phyloP scores from a whole-genome alignment of 805 yeast genomes.

The Torulaspora franciscae region DNA sequence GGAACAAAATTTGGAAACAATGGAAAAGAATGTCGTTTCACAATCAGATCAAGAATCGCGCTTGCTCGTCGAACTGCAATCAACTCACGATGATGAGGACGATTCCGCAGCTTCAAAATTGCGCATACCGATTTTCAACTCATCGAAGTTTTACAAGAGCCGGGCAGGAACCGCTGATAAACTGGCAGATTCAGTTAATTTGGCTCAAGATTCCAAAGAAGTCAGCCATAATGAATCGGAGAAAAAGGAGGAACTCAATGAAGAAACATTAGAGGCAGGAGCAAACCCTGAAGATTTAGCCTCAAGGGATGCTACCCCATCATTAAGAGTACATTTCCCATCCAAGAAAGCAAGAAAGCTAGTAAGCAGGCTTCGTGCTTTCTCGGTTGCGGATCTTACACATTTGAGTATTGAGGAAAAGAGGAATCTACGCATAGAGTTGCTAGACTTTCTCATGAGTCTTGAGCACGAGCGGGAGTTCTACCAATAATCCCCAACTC shows the following conservation, averaged over 20 bases:
- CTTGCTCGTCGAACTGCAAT: not conserved
- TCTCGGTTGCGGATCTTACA: conserved; percentile 16
- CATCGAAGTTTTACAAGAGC: conserved; percentile 9
- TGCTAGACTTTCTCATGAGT: conserved; percentile 26
- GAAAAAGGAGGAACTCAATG: not conserved
- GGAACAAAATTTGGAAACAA: not conserved
- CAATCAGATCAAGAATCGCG: not conserved
- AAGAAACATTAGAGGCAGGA: not conserved
- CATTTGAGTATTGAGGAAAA: conserved; percentile 21
- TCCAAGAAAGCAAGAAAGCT: conserved; percentile 21
- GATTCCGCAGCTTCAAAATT: conserved; percentile 5
- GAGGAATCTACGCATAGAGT: conserved; percentile 23
- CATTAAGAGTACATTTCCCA: conserved; percentile 19
- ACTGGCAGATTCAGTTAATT: not conserved
- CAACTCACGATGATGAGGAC: not conserved
- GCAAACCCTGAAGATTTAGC: conserved; percentile 1
- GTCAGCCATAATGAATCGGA: not conserved
- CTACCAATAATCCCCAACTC: not conserved
- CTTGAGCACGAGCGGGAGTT: conserved; percentile 16
- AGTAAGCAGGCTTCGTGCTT: conserved; percentile 17
- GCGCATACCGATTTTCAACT: conserved; percentile 24
- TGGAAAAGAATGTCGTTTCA: not conserved
- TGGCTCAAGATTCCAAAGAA: not conserved
- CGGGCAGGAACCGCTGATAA: not conserved
- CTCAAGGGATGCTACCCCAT: conserved; percentile 12